These are phyloP conservation scores for Coniella lustricola DNA, from an alignment of 2,329 filamentous ascomycete species.

Conservation along the genomic window DNA sequence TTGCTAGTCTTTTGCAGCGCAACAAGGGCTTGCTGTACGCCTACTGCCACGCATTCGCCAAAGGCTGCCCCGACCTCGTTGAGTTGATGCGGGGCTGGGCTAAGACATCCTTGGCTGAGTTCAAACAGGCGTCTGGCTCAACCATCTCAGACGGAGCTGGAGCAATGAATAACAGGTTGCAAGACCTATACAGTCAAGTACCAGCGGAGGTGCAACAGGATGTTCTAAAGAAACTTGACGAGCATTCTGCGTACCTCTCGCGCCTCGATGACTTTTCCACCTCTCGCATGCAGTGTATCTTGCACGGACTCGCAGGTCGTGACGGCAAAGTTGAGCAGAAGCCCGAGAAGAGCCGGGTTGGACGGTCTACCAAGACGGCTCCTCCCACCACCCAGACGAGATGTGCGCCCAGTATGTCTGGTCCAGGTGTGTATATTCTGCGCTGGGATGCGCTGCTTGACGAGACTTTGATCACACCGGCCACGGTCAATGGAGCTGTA, in stretches of 20 bases:
- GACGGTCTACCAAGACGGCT: neutral
- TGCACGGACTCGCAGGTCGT: slow-evolving; percentile 4
- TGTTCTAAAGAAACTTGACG: slow-evolving; percentile 48
- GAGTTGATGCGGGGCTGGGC: slow-evolving; percentile 55
- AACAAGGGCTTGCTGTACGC: slow-evolving; percentile 59
- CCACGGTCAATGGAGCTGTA: slow-evolving; percentile 41
- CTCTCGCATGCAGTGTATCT: slow-evolving; percentile 26
- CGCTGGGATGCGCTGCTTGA: slow-evolving; percentile 68
- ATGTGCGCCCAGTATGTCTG: slow-evolving; percentile 36
- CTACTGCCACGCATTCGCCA: slow-evolving; percentile 63
- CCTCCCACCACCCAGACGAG: neutral
- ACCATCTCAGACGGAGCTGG: slow-evolving; percentile 8
- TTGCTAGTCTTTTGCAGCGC: slow-evolving; percentile 56
- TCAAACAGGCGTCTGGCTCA: slow-evolving; percentile 31
- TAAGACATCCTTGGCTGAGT: slow-evolving; percentile 49
- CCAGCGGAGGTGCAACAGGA: slow-evolving; percentile 35
- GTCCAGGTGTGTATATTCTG: slow-evolving; percentile 65
- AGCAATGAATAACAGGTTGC: slow-evolving; percentile 33
- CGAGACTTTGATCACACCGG: slow-evolving; percentile 61
- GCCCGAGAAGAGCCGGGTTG: neutral
- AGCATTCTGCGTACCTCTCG: slow-evolving; percentile 54
- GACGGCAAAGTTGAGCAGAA: neutral
- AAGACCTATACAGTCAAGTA: slow-evolving; percentile 39
- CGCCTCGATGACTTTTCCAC: slow-evolving; percentile 47
- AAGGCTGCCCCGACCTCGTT: slow-evolving; percentile 59